Evolutionary conservation across 2,329 filamentous ascomycete genomes (phyloP), one percentile per base, ranked within the genome.

Genomic region (Xylaria sp.): DNA sequence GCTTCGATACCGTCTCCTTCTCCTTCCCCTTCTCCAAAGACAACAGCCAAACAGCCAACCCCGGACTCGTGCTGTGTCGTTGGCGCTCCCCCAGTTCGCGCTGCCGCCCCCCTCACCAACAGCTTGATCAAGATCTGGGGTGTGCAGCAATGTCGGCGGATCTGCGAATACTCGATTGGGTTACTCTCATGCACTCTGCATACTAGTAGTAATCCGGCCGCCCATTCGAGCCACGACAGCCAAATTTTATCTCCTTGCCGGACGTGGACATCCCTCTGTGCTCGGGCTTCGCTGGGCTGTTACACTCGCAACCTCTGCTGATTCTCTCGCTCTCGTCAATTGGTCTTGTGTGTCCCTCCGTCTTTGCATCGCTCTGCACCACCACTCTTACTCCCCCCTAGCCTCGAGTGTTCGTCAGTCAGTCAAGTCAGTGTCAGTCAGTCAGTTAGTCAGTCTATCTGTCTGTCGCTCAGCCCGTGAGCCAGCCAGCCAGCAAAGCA

Each of bases 171-270:
- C 73, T 76, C 72, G 72, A 78, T 78, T 77, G 76, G 76, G 76
- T 76, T 76, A 76, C 74, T 63, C 71, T 73, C 75, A 74, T 77
- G 75, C 74, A 78, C 63, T 70, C 76, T 78, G 76, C 77, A 78
- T 76, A 76, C 74, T 76, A 76, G 74, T 73, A 64, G 65, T 53
- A 73, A 73, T 72, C 74, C 72, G 72, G 72, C 73, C 74, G 73
- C 70, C 74, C 72, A 79, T 79, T 79, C 77, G 77, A 79, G 77
- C 77, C 77, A 79, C 77, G 77, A 79, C 77, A 79, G 69, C 72
- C 58, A 73, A 73, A 67, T 72, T 76, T 72, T 70, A 67, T 67
- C 70, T 73, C 66, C 70, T 76, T 72, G 73, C 74, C 77, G 76
- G 74, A 77, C 77, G 76, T 77, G 76, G 76, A 76, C 77, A 72